Base-by-base conservation (phyloP, 2,329 filamentous ascomycete genomes). In the Pseudogymnoascus sp. region DNA sequence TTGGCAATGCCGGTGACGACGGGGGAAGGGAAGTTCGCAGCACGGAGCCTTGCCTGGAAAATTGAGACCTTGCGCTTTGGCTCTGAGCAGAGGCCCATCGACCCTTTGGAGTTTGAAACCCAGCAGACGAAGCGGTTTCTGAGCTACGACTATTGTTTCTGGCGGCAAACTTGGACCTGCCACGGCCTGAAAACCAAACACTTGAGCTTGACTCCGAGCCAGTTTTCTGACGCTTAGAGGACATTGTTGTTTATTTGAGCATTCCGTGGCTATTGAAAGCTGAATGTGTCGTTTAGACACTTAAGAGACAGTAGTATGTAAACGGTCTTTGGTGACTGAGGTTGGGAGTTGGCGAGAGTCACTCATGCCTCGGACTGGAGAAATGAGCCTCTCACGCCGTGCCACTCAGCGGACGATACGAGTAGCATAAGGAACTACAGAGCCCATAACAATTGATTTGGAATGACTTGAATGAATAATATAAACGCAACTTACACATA, bases 1-100 rank as follows among this genome's bases (percentile, higher is more conserved):
- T 31, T 26, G 68, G 64, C 14, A 68, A 62, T 33, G 63, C 56
- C 21, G 68, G 65, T 14, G 69, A 68, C 2, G 68, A 70, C 3
- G 50, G 26, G 14, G 59, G 29, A 11, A 64, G 24, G 40, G 62
- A 68, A 53, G 63, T 53, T 31, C 21, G 65, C 8, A 64, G 44
- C 2, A 65, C 64, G 13, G 70, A 69, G 61, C 65, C 65, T 53
- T 65, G 62, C 31, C 62, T 64, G 13, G 67, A 67, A 38, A 68
- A 66, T n/a, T 19, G 29, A 19, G 67, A 29, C 29, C 7, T 61
- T n/a, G 19, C 19, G 19, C 7, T 6, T 16, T 53, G 47, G 14
- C 24, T 16, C 14, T 1, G 31, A 31, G 24, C 24, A 31, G 3
- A 6, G 14, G 16, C 3, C 31, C 11, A 16, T 61, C 29, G 59